A percentile compares a stretch with the other conserved stretches of the same genome.
Evolutionary conservation across 306 rosid genomes (phyloP).

Genomic region (Castanea crenata): DNA sequence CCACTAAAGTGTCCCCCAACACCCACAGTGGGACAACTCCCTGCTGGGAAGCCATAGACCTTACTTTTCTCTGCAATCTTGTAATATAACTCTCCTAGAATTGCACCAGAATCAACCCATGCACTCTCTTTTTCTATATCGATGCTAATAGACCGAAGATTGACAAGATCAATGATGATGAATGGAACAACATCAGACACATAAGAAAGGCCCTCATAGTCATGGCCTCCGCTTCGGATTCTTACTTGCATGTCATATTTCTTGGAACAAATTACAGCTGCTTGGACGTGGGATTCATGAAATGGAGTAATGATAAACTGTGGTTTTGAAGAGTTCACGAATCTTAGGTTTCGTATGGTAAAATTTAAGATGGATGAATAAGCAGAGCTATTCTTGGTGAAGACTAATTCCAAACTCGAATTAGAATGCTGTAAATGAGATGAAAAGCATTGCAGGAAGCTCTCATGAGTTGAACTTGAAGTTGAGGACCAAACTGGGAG

Average conservation of each 20-base stretch:
- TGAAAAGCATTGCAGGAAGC: not conserved
- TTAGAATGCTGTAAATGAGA: not conserved
- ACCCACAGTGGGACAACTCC: not conserved
- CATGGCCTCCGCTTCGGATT: not conserved
- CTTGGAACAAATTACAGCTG: not conserved
- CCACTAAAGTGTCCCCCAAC: conserved; percentile 1
- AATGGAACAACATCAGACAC: not conserved
- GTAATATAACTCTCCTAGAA: not conserved
- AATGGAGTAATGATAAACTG: not conserved
- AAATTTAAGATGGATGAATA: not conserved
- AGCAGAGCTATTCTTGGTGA: not conserved
- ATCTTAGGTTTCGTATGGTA: not conserved
- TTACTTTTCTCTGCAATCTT: not conserved
- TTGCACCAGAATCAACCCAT: not conserved
- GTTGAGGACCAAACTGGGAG: not conserved
- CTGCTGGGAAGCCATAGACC: not conserved
- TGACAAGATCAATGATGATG: not conserved
- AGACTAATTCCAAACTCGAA: not conserved
- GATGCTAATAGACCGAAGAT: not conserved
- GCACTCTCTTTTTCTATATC: not conserved
- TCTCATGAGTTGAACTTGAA: not conserved
- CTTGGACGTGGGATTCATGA: not conserved
- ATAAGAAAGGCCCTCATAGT: conserved; percentile 3
- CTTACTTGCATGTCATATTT: not conserved
- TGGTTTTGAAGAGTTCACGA: not conserved